phyloP scores from a whole-genome alignment of 2,329 filamentous ascomycete genomes.

The Penicillium aurantiogriseum region DNA sequence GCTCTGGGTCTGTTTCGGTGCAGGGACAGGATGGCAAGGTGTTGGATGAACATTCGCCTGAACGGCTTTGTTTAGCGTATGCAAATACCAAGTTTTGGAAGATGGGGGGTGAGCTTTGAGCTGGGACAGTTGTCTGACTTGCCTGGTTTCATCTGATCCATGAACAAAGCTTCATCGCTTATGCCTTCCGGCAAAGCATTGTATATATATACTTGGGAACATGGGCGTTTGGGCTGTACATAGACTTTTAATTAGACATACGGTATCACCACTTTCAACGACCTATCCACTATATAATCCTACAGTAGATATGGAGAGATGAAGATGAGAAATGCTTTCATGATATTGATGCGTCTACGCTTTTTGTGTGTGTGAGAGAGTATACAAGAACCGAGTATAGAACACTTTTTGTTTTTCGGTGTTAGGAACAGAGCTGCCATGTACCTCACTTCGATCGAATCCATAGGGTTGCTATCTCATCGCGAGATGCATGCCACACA shows the following conservation, averaged over 20 bases:
- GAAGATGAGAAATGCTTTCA: constrained; percentile 5
- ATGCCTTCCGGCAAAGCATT: not conserved
- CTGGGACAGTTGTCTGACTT: not conserved
- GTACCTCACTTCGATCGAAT: constrained; percentile 18
- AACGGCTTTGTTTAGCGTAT: constrained; percentile 41
- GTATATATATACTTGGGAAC: constrained; percentile 3
- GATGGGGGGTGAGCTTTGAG: constrained; percentile 37
- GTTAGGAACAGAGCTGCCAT: constrained; percentile 19
- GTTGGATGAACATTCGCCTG: constrained; percentile 13
- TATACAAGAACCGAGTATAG: constrained; percentile 11
- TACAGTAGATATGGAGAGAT: not conserved
- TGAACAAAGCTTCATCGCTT: not conserved
- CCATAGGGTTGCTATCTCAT: constrained; percentile 13
- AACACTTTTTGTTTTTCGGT: constrained; percentile 23
- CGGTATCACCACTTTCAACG: not conserved
- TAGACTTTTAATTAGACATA: constrained; percentile 1
- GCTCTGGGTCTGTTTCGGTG: not conserved
- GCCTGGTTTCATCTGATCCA: not conserved
- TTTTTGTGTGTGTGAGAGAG: constrained; percentile 1
- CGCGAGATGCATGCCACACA: constrained; percentile 10
- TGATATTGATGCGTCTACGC: constrained; percentile 11
- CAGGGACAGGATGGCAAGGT: not conserved
- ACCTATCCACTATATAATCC: not conserved
- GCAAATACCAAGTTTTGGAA: constrained; percentile 45
- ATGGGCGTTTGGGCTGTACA: constrained; percentile 2